phyloP scores from a whole-genome alignment of 441 rosid genomes.

The Populus hybrid region DNA sequence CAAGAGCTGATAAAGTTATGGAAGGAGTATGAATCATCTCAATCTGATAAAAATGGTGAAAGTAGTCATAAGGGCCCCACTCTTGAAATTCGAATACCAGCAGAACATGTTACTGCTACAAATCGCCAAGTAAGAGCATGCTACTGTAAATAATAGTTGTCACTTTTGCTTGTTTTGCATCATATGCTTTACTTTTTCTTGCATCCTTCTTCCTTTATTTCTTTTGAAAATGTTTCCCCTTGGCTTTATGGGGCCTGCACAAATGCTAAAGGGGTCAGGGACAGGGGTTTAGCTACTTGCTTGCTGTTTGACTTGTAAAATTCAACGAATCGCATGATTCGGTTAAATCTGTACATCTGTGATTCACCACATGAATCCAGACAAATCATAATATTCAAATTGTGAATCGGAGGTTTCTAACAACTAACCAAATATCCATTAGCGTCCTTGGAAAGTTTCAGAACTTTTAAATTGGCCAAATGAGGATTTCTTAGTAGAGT shows the following conservation, averaged over 20 bases:
- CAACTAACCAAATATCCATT: no score
- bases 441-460: no score
- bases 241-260: neutral
- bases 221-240: neutral
- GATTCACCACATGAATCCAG: no score
- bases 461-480: no score
- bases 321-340: no score
- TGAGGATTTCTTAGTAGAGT: no score
- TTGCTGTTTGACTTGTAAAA: no score
- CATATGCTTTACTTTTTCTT: neutral
- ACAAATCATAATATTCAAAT: no score
- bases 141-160: conserved; percentile 13
- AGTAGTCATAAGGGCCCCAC: conserved; percentile 70
- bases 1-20: conserved; percentile 94
- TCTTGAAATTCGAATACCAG: conserved; percentile 92
- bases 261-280: neutral
- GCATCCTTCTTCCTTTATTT: neutral
- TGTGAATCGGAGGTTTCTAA: no score
- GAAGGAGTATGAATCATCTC: conserved; percentile 76
- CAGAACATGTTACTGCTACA: conserved; percentile 97
- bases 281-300: neutral
- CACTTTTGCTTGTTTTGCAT: conserved; percentile 4
- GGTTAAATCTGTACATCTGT: no score
- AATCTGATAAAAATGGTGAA: conserved; percentile 69
- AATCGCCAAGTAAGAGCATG: conserved; percentile 84